These are phyloP conservation scores for Apophysomyces trapeziformis DNA, from an alignment of 371 early-diverging fungal genomes.

Conservation along the genomic window DNA sequence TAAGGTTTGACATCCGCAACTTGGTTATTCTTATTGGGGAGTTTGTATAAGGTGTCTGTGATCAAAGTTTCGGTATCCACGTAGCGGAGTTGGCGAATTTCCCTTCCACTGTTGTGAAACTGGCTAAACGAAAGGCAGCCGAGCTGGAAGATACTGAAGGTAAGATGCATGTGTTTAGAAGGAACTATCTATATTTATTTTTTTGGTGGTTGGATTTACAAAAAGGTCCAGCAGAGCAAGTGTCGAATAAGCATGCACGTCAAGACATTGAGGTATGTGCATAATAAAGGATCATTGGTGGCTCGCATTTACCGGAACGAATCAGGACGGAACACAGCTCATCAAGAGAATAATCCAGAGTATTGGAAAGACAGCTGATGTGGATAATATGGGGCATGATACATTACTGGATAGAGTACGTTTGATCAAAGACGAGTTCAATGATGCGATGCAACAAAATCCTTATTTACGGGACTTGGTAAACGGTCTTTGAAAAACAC, in stretches of 20 bases:
- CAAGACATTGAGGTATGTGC: constrained; percentile 42
- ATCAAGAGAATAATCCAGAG: constrained; percentile 33
- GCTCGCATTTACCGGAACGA: constrained; percentile 7
- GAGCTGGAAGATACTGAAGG: constrained; percentile 78
- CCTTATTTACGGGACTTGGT: constrained; percentile 41
- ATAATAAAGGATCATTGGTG: neutral
- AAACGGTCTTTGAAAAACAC: constrained; percentile 6
- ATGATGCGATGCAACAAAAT: constrained; percentile 45
- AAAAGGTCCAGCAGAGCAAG: constrained; percentile 9
- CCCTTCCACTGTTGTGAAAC: constrained; percentile 79
- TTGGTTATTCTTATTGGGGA: constrained; percentile 18
- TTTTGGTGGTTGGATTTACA: constrained; percentile 6
- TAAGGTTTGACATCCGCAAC: constrained; percentile 17
- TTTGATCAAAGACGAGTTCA: constrained; percentile 46
- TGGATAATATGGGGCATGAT: constrained; percentile 32
- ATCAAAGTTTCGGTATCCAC: constrained; percentile 98
- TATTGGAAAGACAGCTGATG: constrained; percentile 45
- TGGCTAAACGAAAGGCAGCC: constrained; percentile 88
- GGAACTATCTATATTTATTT: constrained; percentile 14
- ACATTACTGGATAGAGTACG: constrained; percentile 33
- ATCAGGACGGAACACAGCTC: constrained; percentile 20
- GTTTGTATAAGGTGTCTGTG: constrained; percentile 76
- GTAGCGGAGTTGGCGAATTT: constrained; percentile 97
- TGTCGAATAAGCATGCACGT: constrained; percentile 25
- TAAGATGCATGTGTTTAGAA: constrained; percentile 13